Percentiles rank a stretch among this genome's conserved stretches.
phyloP scores from a whole-genome alignment of 2,329 filamentous ascomycete species.

The Sporothrix pseudoabietina region DNA sequence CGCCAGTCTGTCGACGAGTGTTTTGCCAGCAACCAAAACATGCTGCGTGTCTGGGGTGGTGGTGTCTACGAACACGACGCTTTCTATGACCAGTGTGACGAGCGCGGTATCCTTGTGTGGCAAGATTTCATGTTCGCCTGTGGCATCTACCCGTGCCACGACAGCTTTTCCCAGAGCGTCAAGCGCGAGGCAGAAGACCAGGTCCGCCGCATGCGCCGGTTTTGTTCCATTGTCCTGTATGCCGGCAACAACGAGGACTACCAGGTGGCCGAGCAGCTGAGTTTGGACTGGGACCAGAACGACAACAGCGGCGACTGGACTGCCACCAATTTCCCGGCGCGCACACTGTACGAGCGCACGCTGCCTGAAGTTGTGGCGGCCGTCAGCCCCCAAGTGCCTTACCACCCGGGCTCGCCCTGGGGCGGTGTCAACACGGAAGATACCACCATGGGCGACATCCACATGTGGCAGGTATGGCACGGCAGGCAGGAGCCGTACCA shows the following conservation, averaged over 20 bases:
- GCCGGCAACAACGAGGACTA: slow-evolving; percentile 97
- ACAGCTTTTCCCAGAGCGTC: slow-evolving; percentile 59
- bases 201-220: slow-evolving; percentile 74
- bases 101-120: slow-evolving; percentile 71
- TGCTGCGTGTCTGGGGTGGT: slow-evolving; percentile 75
- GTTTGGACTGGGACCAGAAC: slow-evolving; percentile 74
- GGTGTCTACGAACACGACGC: slow-evolving; percentile 68
- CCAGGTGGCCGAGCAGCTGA: slow-evolving; percentile 73
- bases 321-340: slow-evolving; percentile 82
- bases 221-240: slow-evolving; percentile 84
- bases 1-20: slow-evolving; percentile 66
- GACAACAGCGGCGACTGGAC: slow-evolving; percentile 84
- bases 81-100: slow-evolving; percentile 71
- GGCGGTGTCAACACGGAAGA: slow-evolving; percentile 73
- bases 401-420: slow-evolving; percentile 85
- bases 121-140: slow-evolving; percentile 74
- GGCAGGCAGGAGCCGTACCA: slow-evolving; percentile 86
- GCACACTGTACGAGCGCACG: slow-evolving; percentile 92
- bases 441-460: slow-evolving; percentile 82
- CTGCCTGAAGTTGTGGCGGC: slow-evolving; percentile 71
- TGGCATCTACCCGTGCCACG: slow-evolving; percentile 60
- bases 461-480: slow-evolving; percentile 98
- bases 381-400: slow-evolving; percentile 70
- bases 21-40: slow-evolving; percentile 75
- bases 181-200: slow-evolving; percentile 67